Percentiles rank a stretch among this genome's conserved stretches.
Evolutionary conservation across 2,329 filamentous ascomycete species (phyloP).

Genomic region (Penicillium concentricum): DNA sequence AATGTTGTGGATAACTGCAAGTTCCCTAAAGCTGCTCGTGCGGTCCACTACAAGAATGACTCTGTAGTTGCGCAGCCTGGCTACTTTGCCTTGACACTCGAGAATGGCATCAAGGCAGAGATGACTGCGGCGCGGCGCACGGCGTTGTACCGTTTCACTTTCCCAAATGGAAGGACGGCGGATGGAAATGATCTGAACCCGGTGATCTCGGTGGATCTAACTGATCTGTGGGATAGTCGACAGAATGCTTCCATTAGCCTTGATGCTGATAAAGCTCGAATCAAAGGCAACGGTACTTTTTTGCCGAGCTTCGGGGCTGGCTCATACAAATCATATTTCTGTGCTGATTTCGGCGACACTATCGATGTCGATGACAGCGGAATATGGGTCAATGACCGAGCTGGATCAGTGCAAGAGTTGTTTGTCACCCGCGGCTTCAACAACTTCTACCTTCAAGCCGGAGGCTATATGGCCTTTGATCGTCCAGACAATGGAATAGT

Average conservation of each 20-base stretch:
- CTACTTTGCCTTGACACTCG: slow-evolving; percentile 60
- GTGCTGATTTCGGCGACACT: slow-evolving; percentile 62
- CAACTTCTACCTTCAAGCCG: slow-evolving; percentile 54
- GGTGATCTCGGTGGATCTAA: slow-evolving; percentile 62
- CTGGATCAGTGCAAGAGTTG: slow-evolving; percentile 52
- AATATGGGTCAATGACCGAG: slow-evolving; percentile 61
- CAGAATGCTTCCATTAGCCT: slow-evolving; percentile 58
- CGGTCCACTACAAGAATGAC: slow-evolving; percentile 47
- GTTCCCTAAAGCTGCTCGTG: slow-evolving; percentile 54
- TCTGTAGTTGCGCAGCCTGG: slow-evolving; percentile 59
- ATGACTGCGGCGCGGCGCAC: slow-evolving; percentile 63
- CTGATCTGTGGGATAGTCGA: slow-evolving; percentile 60
- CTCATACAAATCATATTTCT: slow-evolving; percentile 60
- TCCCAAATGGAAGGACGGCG: slow-evolving; percentile 44
- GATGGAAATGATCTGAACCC: slow-evolving; percentile 44
- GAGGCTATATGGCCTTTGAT: slow-evolving; percentile 62
- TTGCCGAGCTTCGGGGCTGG: slow-evolving; percentile 63
- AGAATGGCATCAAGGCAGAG: slow-evolving; percentile 57
- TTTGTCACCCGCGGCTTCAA: slow-evolving; percentile 58
- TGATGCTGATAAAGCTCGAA: slow-evolving; percentile 54
- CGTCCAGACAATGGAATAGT: slow-evolving; percentile 51
- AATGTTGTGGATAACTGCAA: slow-evolving; percentile 61
- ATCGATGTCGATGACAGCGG: slow-evolving; percentile 54
- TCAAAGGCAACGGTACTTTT: slow-evolving; percentile 61
- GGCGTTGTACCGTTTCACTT: slow-evolving; percentile 64